Percentiles rank a stretch among this genome's conserved stretches.
These are phyloP conservation scores for Candida pseudoglaebosa DNA, from an alignment of 805 yeast species.

Conservation along the genomic window DNA sequence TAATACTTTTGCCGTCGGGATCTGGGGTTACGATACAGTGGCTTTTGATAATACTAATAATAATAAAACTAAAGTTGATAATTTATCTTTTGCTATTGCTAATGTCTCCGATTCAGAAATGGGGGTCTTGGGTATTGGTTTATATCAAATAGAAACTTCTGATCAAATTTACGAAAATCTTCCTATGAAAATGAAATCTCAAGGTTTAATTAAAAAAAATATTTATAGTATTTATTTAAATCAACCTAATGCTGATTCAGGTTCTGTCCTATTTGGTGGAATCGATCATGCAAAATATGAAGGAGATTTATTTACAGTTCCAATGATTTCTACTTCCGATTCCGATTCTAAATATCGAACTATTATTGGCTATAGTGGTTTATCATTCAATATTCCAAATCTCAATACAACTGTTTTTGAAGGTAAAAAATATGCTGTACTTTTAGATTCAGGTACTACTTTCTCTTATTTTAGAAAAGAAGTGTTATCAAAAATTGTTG, in stretches of 20 bases:
- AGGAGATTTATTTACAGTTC: slow-evolving; percentile 21
- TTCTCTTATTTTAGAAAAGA: slow-evolving; percentile 40
- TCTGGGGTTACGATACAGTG: slow-evolving; percentile 44
- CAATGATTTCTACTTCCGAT: slow-evolving; percentile 12
- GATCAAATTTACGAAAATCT: slow-evolving; percentile 27
- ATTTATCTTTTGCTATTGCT: slow-evolving; percentile 13
- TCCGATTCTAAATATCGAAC: slow-evolving; percentile 5
- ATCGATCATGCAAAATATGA: slow-evolving; percentile 23
- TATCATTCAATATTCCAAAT: slow-evolving; percentile 13
- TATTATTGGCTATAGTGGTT: slow-evolving; percentile 17
- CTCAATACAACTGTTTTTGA: slow-evolving; percentile 7
- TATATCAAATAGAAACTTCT: slow-evolving; percentile 2
- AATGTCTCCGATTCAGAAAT: slow-evolving; percentile 11
- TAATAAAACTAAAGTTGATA: slow-evolving; percentile 6
- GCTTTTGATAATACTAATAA: slow-evolving; percentile 9
- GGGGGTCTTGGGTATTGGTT: slow-evolving; percentile 26
- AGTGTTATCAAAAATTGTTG: slow-evolving; percentile 1
- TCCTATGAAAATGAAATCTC: slow-evolving; percentile 25
- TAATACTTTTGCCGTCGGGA: slow-evolving; percentile 45
- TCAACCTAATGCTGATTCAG: slow-evolving; percentile 14
- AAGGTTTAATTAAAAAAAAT: slow-evolving; percentile 26
- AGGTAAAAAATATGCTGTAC: background rate
- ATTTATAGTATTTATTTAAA: slow-evolving; percentile 31
- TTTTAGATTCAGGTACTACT: slow-evolving; percentile 34
- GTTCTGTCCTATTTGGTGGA: slow-evolving; percentile 26